Conservation (phyloP, 2,329 filamentous ascomycete genomes). For the Venturia aucupariae region DNA sequence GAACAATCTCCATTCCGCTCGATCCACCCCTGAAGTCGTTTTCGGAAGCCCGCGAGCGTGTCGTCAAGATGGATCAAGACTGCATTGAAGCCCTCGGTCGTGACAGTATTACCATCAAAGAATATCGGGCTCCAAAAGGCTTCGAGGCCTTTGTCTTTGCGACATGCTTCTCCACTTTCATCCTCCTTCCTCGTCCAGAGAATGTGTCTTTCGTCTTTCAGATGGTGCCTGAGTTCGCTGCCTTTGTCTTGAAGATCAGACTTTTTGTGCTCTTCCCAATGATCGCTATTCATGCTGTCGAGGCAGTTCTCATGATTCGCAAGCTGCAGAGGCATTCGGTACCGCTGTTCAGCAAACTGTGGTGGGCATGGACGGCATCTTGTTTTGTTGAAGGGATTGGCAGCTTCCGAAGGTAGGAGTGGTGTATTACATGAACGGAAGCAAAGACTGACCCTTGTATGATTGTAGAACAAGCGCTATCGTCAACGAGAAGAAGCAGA, state of each 20-base stretch:
- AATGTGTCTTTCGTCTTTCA: constrained; percentile 37
- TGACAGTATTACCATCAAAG: constrained; percentile 46
- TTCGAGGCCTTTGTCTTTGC: constrained; percentile 45
- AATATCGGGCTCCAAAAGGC: constrained; percentile 41
- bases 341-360: constrained; percentile 37
- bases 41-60: constrained; percentile 56
- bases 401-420: constrained; percentile 32
- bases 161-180: constrained; percentile 28
- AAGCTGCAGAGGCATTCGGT: constrained; percentile 45
- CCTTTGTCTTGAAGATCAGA: constrained; percentile 49
- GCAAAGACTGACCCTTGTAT: background rate
- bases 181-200: constrained; percentile 22
- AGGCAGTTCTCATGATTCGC: constrained; percentile 44
- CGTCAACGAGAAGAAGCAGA: constrained; percentile 4
- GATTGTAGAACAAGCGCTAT: background rate
- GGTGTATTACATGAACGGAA: background rate
- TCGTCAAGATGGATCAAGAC: constrained; percentile 63
- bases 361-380: constrained; percentile 45
- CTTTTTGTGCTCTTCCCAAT: constrained; percentile 40
- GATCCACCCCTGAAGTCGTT: constrained; percentile 60
- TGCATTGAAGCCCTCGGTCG: constrained; percentile 52
- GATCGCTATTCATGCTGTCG: constrained; percentile 54
- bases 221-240: constrained; percentile 38
- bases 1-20: constrained; percentile 50
- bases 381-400: constrained; percentile 46